These are phyloP conservation scores for Tilletia caries DNA, from an alignment of 1,284 basidiomycete genomes.

Conservation along the genomic window DNA sequence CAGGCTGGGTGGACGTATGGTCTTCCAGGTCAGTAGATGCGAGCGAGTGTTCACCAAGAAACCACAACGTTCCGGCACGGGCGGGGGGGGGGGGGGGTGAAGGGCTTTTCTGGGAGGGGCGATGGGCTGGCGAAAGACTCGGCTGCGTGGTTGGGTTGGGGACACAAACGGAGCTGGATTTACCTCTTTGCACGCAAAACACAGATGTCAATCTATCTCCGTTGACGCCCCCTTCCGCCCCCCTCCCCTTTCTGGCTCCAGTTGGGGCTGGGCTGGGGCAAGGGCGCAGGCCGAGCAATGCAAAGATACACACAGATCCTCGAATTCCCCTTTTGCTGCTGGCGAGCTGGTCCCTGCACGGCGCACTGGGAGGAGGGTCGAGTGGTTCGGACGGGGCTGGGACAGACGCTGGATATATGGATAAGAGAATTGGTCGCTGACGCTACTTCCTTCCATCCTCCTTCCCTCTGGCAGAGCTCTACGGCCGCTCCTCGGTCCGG, in stretches of 20 bases:
- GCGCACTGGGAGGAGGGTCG: background rate
- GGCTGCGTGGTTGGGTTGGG: too few relatives aligned
- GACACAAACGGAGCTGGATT: conserved; percentile 4
- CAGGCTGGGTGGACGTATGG: conserved; percentile 86
- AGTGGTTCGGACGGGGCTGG: too few relatives aligned
- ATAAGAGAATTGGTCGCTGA: too few relatives aligned
- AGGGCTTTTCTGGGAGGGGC: too few relatives aligned
- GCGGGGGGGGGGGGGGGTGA: too few relatives aligned
- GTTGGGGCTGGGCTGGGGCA: too few relatives aligned
- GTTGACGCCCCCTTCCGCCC: conserved; percentile 6
- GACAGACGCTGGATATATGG: too few relatives aligned
- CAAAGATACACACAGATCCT: too few relatives aligned
- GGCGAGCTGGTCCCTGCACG: too few relatives aligned
- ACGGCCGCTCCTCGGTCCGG: conserved; percentile 71
- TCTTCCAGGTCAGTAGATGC: conserved; percentile 80
- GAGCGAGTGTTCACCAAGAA: background rate
- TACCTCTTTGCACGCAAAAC: background rate
- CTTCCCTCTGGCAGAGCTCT: conserved; percentile 68
- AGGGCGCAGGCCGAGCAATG: too few relatives aligned
- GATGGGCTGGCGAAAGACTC: too few relatives aligned
- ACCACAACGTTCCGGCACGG: background rate
- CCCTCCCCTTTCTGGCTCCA: background rate
- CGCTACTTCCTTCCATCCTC: background rate
- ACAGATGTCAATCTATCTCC: conserved; percentile 5
- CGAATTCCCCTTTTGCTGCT: too few relatives aligned